phyloP scores from a whole-genome alignment of 192 early-diverging fungal species.

The Chytriomyces sp. region DNA sequence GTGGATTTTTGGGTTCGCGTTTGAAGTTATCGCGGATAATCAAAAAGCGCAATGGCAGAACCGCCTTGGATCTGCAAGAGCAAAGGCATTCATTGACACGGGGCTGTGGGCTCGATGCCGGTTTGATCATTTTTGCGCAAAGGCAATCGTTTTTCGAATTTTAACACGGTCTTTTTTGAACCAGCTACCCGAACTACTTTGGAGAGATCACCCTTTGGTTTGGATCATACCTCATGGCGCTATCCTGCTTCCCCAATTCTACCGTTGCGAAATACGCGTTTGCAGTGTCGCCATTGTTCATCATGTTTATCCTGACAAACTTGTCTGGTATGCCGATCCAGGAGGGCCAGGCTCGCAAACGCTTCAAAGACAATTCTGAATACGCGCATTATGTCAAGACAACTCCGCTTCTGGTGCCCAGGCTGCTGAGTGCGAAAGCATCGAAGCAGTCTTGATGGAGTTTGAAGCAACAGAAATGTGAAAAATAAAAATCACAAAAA shows the following conservation, averaged over 20 bases:
- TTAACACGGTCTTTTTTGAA: background rate
- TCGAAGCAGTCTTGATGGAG: no score
- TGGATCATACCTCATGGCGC: constrained; percentile 31
- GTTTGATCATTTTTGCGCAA: background rate
- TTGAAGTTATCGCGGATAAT: constrained; percentile 29
- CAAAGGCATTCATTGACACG: constrained; percentile 28
- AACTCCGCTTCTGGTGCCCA: constrained; percentile 30
- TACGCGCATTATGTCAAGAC: constrained; percentile 30
- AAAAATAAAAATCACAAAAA: no score
- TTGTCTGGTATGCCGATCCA: constrained; percentile 39
- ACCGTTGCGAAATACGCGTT: constrained; percentile 22
- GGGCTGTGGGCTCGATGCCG: constrained; percentile 30
- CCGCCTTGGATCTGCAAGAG: constrained; percentile 2
- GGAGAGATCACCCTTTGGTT: constrained; percentile 39
- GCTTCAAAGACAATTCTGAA: constrained; percentile 31
- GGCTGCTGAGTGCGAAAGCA: background rate
- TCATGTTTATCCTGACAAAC: constrained; percentile 26
- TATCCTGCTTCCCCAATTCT: constrained; percentile 25
- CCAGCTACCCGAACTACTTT: constrained; percentile 37
- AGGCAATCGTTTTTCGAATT: background rate
- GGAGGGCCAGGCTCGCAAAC: constrained; percentile 29
- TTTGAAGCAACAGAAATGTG: no score
- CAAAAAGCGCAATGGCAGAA: constrained; percentile 44
- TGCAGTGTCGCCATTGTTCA: constrained; percentile 33
- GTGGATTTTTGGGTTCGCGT: constrained; percentile 45